Evolutionary conservation across 108 stramenopile species (phyloP).

Genomic region (Cyclotella choctawhatcheeana): DNA sequence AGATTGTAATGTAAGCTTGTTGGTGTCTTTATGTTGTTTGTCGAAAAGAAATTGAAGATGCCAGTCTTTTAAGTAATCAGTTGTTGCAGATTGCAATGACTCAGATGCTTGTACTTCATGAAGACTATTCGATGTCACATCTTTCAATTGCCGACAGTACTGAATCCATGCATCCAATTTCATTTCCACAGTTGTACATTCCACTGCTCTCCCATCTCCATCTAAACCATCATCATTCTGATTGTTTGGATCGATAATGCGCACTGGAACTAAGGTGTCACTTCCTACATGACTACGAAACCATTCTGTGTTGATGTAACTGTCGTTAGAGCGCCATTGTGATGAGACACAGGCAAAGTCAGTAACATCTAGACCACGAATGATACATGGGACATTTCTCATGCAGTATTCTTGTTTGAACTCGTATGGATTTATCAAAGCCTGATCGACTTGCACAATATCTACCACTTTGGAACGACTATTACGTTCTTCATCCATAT

Average conservation of each 20-base stretch:
- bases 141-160: constrained; percentile 12
- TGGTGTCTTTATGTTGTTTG: constrained; percentile 4
- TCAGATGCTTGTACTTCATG: not conserved
- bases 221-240: constrained; percentile 45
- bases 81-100: not conserved
- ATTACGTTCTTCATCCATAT: constrained; percentile 8
- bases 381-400: constrained; percentile 54
- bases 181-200: constrained; percentile 63
- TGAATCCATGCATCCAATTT: constrained; percentile 58
- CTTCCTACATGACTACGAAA: constrained; percentile 59
- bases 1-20: not conserved
- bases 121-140: not conserved
- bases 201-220: constrained; percentile 71
- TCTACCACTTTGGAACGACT: not conserved
- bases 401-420: constrained; percentile 48
- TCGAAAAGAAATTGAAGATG: constrained; percentile 57
- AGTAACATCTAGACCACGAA: constrained; percentile 48
- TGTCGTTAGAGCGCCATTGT: constrained; percentile 18
- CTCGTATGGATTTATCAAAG: constrained; percentile 16
- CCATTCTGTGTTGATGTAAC: constrained; percentile 48
- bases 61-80: constrained; percentile 84
- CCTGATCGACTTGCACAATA: not conserved
- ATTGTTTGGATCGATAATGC: constrained; percentile 18
- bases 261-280: constrained; percentile 65
- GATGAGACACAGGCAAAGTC: constrained; percentile 30